These are phyloP conservation scores for Neurospora sp. DNA, from an alignment of 2,329 filamentous ascomycete species.

Conservation along the genomic window DNA sequence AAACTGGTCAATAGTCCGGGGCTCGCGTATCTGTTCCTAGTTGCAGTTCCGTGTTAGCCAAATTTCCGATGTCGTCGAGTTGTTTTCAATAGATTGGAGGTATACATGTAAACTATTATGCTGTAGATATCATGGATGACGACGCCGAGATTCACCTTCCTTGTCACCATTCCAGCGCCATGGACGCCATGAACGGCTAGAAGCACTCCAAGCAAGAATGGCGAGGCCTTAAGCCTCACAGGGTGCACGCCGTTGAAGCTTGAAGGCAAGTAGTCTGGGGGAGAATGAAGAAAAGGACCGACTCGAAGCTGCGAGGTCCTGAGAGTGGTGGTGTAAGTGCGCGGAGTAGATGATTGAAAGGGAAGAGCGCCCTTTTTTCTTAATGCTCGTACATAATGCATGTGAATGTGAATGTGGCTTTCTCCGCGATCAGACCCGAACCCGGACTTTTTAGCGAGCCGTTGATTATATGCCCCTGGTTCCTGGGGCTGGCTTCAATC, in stretches of 20 bases:
- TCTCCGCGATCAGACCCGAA: background rate
- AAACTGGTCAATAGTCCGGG: background rate
- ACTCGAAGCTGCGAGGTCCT: conserved; percentile 9
- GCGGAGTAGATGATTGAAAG: conserved; percentile 5
- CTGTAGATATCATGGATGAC: background rate
- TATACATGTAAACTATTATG: background rate
- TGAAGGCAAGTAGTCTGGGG: background rate
- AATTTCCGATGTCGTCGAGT: background rate
- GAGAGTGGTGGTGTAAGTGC: conserved; percentile 5
- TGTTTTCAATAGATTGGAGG: background rate
- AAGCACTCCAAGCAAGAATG: background rate
- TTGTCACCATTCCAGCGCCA: background rate
- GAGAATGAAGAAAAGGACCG: conserved; percentile 12
- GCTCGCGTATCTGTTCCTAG: background rate
- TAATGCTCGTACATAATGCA: background rate
- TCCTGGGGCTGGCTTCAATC: background rate
- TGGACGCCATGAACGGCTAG: background rate
- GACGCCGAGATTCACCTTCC: background rate
- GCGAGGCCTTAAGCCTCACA: background rate
- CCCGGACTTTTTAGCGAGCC: background rate
- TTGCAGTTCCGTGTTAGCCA: background rate
- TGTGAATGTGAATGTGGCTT: background rate
- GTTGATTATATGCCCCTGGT: background rate
- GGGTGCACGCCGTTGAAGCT: background rate
- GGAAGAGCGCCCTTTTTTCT: background rate